Base-by-base conservation (phyloP, 2,329 filamentous ascomycete species). In the Calonectria pseudoreteaudii region DNA sequence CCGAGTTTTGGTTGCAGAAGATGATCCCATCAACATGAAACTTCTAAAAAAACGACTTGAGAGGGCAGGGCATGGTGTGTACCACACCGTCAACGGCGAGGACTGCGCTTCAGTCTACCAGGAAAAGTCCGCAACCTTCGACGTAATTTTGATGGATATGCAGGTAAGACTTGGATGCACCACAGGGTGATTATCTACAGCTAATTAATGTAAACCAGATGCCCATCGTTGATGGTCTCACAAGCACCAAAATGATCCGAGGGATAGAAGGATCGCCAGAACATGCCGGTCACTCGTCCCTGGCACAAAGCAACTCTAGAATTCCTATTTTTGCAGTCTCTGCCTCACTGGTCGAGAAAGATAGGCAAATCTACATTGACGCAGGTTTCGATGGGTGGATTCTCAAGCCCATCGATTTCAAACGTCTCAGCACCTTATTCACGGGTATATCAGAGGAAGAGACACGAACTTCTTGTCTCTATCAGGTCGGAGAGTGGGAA, bases 311-410 rank as follows among this genome's bases (percentile, higher is more conserved):
- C 1, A 94, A 95, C 67, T 90, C 91, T 30, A 90, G 93, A 38
- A 89, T 96, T 2, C 94, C 95, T 0, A 93, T 98, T 66, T 95
- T 98, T 78, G 95, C 95, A 0, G 95, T 98, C 0, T 98, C 95
- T 0, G 95, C 95, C 10, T 96, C 94, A 0, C 86, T 98, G 1
- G 81, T 94, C 1, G 95, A 98, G 82, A 89, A 88, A 23, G 90
- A 95, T 56, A 90, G 87, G 66, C 87, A 93, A 50, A 90, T 85
- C 0, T 98, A 98, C 77, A 90, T 95, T 53, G 88, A 94, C 56
- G 92, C 92, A 9, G 95, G 95, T 0, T 98, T 98, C 77, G 95
- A 98, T 77, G 95, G 94, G 30, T 98, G 95, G 95, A 95, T 98
- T 31, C 86, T 97, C 71, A 98, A 98, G 80, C 95, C 95, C 0